These are phyloP conservation scores for Aspergillus candidus DNA, from an alignment of 2,329 filamentous ascomycete species.

Conservation along the genomic window DNA sequence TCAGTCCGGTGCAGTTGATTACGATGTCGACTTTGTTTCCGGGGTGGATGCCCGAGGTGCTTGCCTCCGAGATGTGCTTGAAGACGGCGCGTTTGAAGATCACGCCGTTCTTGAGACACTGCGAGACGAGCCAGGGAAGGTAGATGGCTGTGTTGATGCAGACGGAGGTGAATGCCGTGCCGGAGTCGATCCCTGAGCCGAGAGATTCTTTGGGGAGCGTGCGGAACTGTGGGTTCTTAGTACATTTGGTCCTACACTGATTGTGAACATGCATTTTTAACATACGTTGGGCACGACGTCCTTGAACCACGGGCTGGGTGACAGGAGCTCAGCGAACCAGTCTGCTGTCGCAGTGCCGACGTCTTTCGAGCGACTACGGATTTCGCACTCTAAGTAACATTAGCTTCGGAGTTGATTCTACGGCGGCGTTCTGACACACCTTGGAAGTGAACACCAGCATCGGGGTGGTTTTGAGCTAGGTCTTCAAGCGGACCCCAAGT, in stretches of 20 bases:
- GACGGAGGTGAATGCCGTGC: slow-evolving; percentile 68
- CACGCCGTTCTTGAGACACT: slow-evolving; percentile 67
- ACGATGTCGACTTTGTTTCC: slow-evolving; percentile 57
- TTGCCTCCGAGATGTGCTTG: slow-evolving; percentile 63
- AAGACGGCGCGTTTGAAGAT: slow-evolving; percentile 57
- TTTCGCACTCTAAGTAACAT: slow-evolving; percentile 29
- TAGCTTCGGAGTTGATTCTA: too few relatives aligned
- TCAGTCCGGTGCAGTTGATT: slow-evolving; percentile 76
- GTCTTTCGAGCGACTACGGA: slow-evolving; percentile 60
- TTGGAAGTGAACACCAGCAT: slow-evolving; percentile 73
- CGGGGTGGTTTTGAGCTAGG: slow-evolving; percentile 57
- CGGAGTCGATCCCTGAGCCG: slow-evolving; percentile 60
- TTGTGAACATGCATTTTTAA: not conserved
- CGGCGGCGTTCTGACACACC: slow-evolving; percentile 30
- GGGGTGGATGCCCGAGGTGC: slow-evolving; percentile 46
- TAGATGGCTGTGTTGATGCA: slow-evolving; percentile 87
- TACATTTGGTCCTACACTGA: slow-evolving; percentile 9
- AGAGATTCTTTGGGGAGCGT: slow-evolving; percentile 52
- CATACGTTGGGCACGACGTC: slow-evolving; percentile 59
- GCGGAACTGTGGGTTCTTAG: slow-evolving; percentile 45
- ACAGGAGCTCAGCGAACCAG: slow-evolving; percentile 61
- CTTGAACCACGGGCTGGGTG: slow-evolving; percentile 63
- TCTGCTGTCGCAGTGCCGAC: slow-evolving; percentile 44
- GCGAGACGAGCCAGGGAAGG: slow-evolving; percentile 71
- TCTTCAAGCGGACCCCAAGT: slow-evolving; percentile 57